These are phyloP conservation scores for Zymoseptoria brevis DNA, from an alignment of 2,329 filamentous ascomycete genomes.

Conservation along the genomic window DNA sequence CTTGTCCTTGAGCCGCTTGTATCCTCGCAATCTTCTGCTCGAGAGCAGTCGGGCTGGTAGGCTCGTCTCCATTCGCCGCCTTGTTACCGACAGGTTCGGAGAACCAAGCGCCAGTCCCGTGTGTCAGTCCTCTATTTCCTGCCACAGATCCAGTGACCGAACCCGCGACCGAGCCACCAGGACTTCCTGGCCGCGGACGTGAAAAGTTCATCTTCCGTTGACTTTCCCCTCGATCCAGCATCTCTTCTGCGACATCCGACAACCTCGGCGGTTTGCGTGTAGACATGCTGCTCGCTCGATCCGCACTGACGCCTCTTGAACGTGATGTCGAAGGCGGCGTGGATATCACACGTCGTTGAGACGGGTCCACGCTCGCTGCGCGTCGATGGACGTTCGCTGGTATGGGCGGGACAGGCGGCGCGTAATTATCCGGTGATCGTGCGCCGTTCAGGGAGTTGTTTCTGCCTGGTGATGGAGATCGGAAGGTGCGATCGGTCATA, in stretches of 20 bases:
- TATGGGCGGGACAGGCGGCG: constrained; percentile 69
- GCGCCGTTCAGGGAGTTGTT: constrained; percentile 19
- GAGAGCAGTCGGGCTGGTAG: constrained; percentile 7
- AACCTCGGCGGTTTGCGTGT: constrained; percentile 26
- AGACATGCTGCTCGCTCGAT: constrained; percentile 17
- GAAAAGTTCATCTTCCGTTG: constrained; percentile 46
- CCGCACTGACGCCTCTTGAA: constrained; percentile 26
- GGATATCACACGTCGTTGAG: constrained; percentile 40
- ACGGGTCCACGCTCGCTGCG: constrained; percentile 44
- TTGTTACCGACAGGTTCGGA: constrained; percentile 51
- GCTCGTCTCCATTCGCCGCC: constrained; percentile 2
- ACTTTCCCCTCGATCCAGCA: constrained; percentile 35
- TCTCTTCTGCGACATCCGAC: constrained; percentile 33
- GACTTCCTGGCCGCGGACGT: constrained; percentile 37
- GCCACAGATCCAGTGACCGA: constrained; percentile 8
- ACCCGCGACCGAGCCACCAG: constrained; percentile 9
- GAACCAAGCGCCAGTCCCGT: constrained; percentile 45
- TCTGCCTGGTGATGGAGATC: constrained; percentile 59
- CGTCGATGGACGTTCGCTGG: constrained; percentile 36
- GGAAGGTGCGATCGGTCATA: constrained; percentile 84
- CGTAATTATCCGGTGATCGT: constrained; percentile 24
- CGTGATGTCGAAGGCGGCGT: constrained; percentile 33
- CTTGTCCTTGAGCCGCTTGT: constrained; percentile 15
- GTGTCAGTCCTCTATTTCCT: constrained; percentile 18
- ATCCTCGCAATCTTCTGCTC: constrained; percentile 16